Percentiles rank a stretch among this genome's conserved stretches.
Evolutionary conservation across 2,329 filamentous ascomycete species (phyloP).

Genomic region (Colletotrichum viniferum): DNA sequence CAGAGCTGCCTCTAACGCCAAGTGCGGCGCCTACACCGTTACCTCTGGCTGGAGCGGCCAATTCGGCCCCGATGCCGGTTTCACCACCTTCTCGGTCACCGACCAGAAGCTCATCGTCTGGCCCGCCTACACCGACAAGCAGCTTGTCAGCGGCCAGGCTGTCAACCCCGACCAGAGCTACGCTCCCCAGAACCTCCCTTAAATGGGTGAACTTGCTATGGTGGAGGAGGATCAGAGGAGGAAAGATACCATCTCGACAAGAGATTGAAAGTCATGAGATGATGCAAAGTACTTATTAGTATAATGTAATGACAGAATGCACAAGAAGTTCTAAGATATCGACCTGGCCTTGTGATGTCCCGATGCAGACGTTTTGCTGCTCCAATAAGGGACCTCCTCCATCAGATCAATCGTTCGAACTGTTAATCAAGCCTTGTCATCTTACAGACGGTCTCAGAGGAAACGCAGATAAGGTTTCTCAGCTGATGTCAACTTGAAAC

Average conservation of each 20-base stretch:
- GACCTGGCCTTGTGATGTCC: not conserved
- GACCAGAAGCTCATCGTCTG: constrained; percentile 52
- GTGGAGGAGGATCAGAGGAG: not conserved
- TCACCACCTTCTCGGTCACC: constrained; percentile 58
- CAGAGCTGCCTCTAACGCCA: constrained; percentile 40
- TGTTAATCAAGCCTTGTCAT: not conserved
- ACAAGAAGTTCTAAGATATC: not conserved
- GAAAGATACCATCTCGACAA: not conserved
- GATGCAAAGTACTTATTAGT: not conserved
- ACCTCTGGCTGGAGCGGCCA: constrained; percentile 60
- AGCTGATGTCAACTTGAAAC: not conserved
- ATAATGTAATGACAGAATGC: not conserved
- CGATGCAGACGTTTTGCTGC: not conserved
- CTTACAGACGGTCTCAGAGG: not conserved
- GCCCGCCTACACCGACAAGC: constrained; percentile 58
- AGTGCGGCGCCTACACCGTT: constrained; percentile 55
- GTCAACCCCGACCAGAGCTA: constrained; percentile 56
- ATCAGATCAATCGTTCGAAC: not conserved
- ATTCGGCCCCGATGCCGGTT: constrained; percentile 56
- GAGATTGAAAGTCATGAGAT: not conserved
- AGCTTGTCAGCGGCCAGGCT: constrained; percentile 47
- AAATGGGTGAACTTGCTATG: not conserved
- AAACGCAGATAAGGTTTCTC: not conserved
- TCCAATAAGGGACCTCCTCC: not conserved
- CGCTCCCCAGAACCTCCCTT: constrained; percentile 30